Evolutionary conservation across 441 rosid genomes (phyloP).

Genomic region (Daphne laureola): DNA sequence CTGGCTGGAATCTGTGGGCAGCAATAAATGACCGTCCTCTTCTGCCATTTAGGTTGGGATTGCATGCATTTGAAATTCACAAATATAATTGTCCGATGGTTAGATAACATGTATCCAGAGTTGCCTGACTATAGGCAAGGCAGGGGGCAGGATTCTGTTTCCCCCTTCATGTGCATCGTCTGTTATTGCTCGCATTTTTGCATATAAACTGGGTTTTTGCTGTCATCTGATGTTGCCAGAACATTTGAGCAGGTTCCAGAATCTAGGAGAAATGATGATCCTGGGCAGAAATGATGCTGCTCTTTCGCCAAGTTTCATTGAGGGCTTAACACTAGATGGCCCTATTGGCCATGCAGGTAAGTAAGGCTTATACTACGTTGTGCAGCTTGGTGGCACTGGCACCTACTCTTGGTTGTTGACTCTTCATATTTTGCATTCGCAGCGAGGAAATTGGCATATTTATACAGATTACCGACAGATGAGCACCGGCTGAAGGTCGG

Average conservation of each 20-base stretch:
- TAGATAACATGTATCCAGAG: too few species aligned
- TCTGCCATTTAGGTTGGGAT: conserved; percentile 72
- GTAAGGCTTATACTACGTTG: conserved; percentile 19
- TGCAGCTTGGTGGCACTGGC: too few species aligned
- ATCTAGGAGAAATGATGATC: conserved; percentile 94
- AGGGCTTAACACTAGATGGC: conserved; percentile 85
- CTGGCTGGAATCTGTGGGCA: conserved; percentile 98
- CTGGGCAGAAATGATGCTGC: conserved; percentile 87
- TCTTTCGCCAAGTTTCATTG: conserved; percentile 76
- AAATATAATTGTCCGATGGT: not conserved
- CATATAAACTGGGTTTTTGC: too few species aligned
- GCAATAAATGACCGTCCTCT: conserved; percentile 81
- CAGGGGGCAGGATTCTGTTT: too few species aligned
- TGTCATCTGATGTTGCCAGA: too few species aligned
- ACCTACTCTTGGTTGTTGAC: too few species aligned
- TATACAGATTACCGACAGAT: conserved; percentile 80
- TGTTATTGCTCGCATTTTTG: not conserved
- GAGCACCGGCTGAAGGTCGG: conserved; percentile 92
- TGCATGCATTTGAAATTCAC: not conserved
- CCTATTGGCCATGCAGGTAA: conserved; percentile 85
- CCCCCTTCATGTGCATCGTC: not conserved
- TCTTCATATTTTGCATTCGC: conserved; percentile 15
- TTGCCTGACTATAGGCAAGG: not conserved
- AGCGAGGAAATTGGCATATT: conserved; percentile 83
- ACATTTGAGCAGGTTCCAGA: conserved; percentile 58